phyloP scores from a whole-genome alignment of 2,329 filamentous ascomycete genomes.

The Colletotrichum sp. region DNA sequence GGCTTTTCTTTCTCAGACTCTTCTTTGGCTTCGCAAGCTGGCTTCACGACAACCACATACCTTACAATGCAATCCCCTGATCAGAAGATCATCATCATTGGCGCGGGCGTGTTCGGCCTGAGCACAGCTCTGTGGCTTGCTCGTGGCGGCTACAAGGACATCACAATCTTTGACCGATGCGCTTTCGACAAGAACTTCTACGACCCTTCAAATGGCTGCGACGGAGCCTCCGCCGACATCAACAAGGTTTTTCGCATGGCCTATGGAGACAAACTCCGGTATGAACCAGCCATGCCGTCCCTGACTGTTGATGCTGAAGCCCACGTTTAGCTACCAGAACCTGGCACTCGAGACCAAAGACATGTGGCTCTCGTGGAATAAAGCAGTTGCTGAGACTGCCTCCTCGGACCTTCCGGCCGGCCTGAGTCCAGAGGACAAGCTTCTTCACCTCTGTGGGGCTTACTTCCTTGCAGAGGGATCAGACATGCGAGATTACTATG shows the following conservation, averaged over 20 bases:
- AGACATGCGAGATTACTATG: constrained; percentile 20
- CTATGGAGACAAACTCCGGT: constrained; percentile 12
- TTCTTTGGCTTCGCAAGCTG: too few relatives aligned
- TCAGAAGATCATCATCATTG: not conserved
- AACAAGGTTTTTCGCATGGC: constrained; percentile 24
- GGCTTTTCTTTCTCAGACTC: too few relatives aligned
- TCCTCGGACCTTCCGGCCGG: constrained; percentile 24
- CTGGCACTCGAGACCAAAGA: constrained; percentile 34
- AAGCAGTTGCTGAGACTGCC: constrained; percentile 14
- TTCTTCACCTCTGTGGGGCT: constrained; percentile 25
- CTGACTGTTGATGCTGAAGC: not conserved
- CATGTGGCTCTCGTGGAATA: constrained; percentile 34
- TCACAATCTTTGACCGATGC: constrained; percentile 23
- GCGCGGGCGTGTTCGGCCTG: constrained; percentile 15
- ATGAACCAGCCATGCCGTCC: not conserved
- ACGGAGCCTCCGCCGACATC: constrained; percentile 23
- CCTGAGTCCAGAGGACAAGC: constrained; percentile 24
- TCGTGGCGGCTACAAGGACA: constrained; percentile 17
- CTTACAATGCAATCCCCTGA: not conserved
- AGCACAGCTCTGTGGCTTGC: constrained; percentile 22
- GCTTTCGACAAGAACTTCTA: constrained; percentile 20
- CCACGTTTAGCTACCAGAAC: constrained; percentile 18
- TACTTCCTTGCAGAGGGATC: not conserved
- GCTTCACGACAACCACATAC: too few relatives aligned
- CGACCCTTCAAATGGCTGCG: constrained; percentile 16